A percentile compares a stretch with the other conserved stretches of the same genome.
Evolutionary conservation across 768 basidiomycete genomes (phyloP).

Genomic region (Russula vinacea): DNA sequence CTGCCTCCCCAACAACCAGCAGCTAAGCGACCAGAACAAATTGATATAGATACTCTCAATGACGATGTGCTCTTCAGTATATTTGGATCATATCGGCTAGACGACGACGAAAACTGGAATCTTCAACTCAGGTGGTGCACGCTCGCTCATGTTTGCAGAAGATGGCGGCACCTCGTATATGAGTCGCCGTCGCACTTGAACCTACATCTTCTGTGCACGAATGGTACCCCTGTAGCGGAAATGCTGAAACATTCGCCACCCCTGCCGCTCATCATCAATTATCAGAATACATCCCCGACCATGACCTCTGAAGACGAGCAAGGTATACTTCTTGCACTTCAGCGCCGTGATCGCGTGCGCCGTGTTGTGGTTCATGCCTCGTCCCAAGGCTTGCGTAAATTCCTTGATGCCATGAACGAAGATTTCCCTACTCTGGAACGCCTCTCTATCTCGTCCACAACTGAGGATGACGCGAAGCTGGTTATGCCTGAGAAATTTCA

Average conservation of each 20-base stretch:
- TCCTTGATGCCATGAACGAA: not conserved
- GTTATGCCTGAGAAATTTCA: not conserved
- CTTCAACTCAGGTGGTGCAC: not conserved
- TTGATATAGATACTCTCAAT: not conserved
- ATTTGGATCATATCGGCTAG: not conserved
- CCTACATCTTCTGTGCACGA: not conserved
- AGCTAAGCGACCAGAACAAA: no score
- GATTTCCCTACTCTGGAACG: not conserved
- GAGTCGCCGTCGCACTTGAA: not conserved
- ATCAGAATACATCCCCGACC: not conserved
- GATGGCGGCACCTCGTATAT: not conserved
- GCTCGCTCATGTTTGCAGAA: not conserved
- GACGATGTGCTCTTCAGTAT: not conserved
- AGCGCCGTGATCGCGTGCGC: not conserved
- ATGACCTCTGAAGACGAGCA: not conserved
- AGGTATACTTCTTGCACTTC: not conserved
- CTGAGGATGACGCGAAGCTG: not conserved
- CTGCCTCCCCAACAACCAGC: not conserved
- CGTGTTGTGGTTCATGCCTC: not conserved
- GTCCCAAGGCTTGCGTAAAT: not conserved
- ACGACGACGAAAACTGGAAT: not conserved
- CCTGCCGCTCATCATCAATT: not conserved
- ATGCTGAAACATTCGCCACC: not conserved
- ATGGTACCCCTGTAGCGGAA: not conserved
- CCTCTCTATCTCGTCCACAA: not conserved